A percentile compares a stretch with the other conserved stretches of the same genome.
phyloP scores from a whole-genome alignment of 495 filamentous ascomycete species.

The Penicillium cosmopolitanum region DNA sequence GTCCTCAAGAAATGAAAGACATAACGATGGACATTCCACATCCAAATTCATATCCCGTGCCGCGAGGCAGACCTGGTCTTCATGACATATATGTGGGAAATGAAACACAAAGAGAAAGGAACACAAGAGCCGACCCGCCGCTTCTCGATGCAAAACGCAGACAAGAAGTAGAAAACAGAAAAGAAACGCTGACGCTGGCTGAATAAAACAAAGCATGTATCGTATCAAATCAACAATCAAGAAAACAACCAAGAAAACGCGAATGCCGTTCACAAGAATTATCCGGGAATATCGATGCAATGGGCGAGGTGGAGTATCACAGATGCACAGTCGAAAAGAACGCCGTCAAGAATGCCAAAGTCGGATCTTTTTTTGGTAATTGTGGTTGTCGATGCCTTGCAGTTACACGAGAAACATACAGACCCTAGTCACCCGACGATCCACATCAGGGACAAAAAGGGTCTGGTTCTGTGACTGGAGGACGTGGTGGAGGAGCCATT shows the following conservation, averaged over 20 bases:
- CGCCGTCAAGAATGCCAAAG: conserved; percentile 55
- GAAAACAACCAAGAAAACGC: conserved; percentile 24
- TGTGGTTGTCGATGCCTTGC: background rate
- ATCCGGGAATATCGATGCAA: conserved; percentile 44
- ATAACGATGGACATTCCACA: conserved; percentile 50
- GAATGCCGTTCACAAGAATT: conserved; percentile 30
- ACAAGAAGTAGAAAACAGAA: background rate
- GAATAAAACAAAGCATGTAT: conserved; percentile 36
- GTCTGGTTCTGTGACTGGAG: conserved; percentile 17
- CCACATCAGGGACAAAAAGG: conserved; percentile 13
- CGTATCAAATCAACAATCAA: conserved; percentile 36
- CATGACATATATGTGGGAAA: conserved; percentile 53
- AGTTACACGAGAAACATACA: background rate
- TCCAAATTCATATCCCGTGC: conserved; percentile 59
- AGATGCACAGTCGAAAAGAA: conserved; percentile 47
- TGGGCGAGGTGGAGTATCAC: conserved; percentile 54
- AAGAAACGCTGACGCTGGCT: conserved; percentile 45
- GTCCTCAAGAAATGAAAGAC: conserved; percentile 44
- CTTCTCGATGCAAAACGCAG: conserved; percentile 50
- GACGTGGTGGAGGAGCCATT: conserved; percentile 12
- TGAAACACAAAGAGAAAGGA: conserved; percentile 36
- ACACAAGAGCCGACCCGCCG: conserved; percentile 58
- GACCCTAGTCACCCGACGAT: conserved; percentile 15
- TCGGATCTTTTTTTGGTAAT: conserved; percentile 8
- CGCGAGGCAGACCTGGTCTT: conserved; percentile 65